Evolutionary conservation across 805 yeast species (phyloP), one percentile per base, ranked within the genome.

Genomic region (Cyberlindnera petersonii): DNA sequence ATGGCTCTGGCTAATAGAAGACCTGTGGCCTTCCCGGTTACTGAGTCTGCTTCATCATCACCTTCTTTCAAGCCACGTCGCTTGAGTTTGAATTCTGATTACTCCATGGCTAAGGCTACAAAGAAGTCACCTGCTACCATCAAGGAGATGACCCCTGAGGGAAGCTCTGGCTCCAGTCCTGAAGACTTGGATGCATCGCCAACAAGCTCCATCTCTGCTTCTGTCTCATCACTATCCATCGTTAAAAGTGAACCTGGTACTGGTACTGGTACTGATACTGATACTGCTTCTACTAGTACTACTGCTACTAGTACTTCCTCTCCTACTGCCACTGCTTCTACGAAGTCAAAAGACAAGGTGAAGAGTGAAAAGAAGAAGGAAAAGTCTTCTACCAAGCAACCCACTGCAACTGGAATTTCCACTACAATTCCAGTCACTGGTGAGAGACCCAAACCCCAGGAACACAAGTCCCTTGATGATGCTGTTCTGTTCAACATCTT

Each of bases 361-460:
- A 40, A 36, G 18, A 44, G 42, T 14, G 55, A 55, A 36, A 49
- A 52, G 31, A 50, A 47, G 28, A 53, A 50, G 40, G 49, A 48
- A 26, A 53, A 53, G 35, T 46, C 49, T 5, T 48, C 56, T 3
- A 36, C 53, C 18, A 52, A 55, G 38, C 55, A 53, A 17, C 55
- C 56, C 14, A 50, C 53, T 29, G 84, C 84, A 3, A 77, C 84
- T 27, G 86, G 87, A 34, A 80, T 84, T 26, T 79, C 89, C 11
- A 82, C 88, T 31, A 75, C 84, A 2, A 82, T 84, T 41, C 93
- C 93, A 2, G 85, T 84, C 6, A 81, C 89, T 11, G 91, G 91
- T 26, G 80, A 75, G 46, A 65, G 82, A 47, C 88, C 89, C 33
- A 66, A 65, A 48, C 95, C 95, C 3, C 71, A 69, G n/a, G 78